Conservation (phyloP, 2,329 filamentous ascomycete genomes). For the Alternaria panax region DNA sequence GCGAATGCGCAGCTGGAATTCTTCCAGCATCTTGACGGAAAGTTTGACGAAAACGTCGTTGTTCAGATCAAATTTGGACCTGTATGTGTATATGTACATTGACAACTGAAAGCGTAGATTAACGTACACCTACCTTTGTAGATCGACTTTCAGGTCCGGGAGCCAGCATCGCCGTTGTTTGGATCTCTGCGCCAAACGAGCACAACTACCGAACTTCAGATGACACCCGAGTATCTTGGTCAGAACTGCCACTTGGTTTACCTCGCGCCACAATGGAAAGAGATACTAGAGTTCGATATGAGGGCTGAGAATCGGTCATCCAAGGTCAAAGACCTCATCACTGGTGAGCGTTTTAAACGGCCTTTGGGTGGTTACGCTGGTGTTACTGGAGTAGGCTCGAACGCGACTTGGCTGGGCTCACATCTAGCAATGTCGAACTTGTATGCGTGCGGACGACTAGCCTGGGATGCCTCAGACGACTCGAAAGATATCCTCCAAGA, state of each 20-base stretch:
- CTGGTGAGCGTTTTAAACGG: constrained; percentile 65
- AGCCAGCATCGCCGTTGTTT: constrained; percentile 71
- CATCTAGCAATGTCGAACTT: constrained; percentile 71
- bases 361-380: constrained; percentile 68
- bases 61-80: constrained; percentile 78
- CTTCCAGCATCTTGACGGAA: constrained; percentile 68
- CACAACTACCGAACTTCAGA: constrained; percentile 69
- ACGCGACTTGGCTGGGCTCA: constrained; percentile 72
- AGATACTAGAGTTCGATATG: constrained; percentile 71
- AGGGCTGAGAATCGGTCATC: constrained; percentile 65
- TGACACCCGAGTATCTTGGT: constrained; percentile 74
- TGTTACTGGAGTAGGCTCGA: constrained; percentile 72
- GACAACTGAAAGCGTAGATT: neutral
- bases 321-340: constrained; percentile 66
- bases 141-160: constrained; percentile 76
- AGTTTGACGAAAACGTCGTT: constrained; percentile 74
- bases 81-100: neutral
- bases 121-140: neutral
- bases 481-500: constrained; percentile 63
- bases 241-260: constrained; percentile 75
- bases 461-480: constrained; percentile 67
- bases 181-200: constrained; percentile 58
- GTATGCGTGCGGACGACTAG: constrained; percentile 72
- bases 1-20: constrained; percentile 74
- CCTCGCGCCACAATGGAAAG: constrained; percentile 72